These are phyloP conservation scores for Phoenix dactylifera DNA, from an alignment of 176 grass and related monocot genomes.

Conservation along the genomic window DNA sequence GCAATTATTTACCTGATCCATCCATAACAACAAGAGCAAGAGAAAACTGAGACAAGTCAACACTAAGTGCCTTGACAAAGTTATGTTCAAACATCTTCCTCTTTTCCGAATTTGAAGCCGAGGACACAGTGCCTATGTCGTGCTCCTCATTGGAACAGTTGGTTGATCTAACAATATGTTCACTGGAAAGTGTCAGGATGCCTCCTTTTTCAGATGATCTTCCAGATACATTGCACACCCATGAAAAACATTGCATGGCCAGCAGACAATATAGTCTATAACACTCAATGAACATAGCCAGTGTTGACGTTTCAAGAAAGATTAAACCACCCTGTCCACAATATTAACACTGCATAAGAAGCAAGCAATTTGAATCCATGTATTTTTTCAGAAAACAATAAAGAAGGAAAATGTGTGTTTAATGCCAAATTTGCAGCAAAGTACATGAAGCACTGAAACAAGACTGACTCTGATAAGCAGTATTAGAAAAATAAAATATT, in stretches of 20 bases:
- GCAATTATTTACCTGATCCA: constrained; percentile 45
- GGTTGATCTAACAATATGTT: too few relatives aligned
- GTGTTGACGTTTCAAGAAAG: constrained; percentile 62
- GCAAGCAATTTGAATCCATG: not conserved
- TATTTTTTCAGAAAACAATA: too few relatives aligned
- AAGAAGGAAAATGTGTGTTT: too few relatives aligned
- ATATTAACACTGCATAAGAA: constrained; percentile 16
- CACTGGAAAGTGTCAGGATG: too few relatives aligned
- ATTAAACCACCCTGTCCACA: constrained; percentile 69
- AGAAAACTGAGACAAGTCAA: constrained; percentile 52
- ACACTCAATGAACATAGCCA: constrained; percentile 61
- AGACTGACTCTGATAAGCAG: too few relatives aligned
- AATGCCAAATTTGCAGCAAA: too few relatives aligned
- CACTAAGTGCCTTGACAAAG: constrained; percentile 34
- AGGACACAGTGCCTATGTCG: constrained; percentile 20
- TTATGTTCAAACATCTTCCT: constrained; percentile 17
- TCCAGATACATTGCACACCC: not conserved
- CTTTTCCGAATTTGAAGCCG: constrained; percentile 31
- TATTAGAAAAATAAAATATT: too few relatives aligned
- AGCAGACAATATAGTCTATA: constrained; percentile 46
- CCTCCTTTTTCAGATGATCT: too few relatives aligned
- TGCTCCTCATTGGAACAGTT: not conserved
- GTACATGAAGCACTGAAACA: too few relatives aligned
- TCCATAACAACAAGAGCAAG: constrained; percentile 40
- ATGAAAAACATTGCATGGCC: constrained; percentile 21